Evolutionary conservation across 345 rosid genomes (phyloP).

Genomic region (Trapa bicornis): DNA sequence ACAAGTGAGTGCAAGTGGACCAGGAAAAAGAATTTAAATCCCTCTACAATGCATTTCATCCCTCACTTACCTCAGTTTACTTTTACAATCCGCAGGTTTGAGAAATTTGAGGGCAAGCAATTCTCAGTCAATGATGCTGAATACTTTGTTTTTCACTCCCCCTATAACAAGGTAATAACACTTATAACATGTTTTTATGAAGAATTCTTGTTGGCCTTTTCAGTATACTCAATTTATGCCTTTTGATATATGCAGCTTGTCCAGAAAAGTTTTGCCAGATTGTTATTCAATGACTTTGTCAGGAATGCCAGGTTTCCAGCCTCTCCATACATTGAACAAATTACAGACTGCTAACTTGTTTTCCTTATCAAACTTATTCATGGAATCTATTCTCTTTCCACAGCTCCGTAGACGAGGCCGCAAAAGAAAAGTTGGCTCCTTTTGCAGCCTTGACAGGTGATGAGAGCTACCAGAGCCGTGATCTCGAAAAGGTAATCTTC

Average conservation of each 20-base stretch:
- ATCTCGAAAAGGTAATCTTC: constrained; percentile 75
- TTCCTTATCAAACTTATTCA: not conserved
- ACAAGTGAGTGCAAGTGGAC: constrained; percentile 42
- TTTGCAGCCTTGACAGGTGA: constrained; percentile 60
- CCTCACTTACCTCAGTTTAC: constrained; percentile 7
- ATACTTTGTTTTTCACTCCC: constrained; percentile 88
- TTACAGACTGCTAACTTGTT: not conserved
- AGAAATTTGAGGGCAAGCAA: constrained; percentile 71
- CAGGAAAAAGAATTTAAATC: not conserved
- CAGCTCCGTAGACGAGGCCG: constrained; percentile 69
- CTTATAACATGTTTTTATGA: not conserved
- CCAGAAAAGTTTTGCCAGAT: constrained; percentile 95
- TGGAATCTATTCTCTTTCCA: constrained; percentile 5
- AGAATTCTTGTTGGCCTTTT: constrained; percentile 3
- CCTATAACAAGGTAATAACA: constrained; percentile 76
- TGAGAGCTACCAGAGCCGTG: constrained; percentile 92
- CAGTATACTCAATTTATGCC: constrained; percentile 1
- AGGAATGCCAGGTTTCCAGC: constrained; percentile 68
- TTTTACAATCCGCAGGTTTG: constrained; percentile 39
- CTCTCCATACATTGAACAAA: not conserved
- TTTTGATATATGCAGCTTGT: constrained; percentile 64
- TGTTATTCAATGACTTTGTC: constrained; percentile 65
- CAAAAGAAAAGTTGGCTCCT: constrained; percentile 72
- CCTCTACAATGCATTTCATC: not conserved
- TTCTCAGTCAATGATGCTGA: constrained; percentile 73